phyloP scores from a whole-genome alignment of 2,329 filamentous ascomycete genomes.

The Rutstroemia sp. region DNA sequence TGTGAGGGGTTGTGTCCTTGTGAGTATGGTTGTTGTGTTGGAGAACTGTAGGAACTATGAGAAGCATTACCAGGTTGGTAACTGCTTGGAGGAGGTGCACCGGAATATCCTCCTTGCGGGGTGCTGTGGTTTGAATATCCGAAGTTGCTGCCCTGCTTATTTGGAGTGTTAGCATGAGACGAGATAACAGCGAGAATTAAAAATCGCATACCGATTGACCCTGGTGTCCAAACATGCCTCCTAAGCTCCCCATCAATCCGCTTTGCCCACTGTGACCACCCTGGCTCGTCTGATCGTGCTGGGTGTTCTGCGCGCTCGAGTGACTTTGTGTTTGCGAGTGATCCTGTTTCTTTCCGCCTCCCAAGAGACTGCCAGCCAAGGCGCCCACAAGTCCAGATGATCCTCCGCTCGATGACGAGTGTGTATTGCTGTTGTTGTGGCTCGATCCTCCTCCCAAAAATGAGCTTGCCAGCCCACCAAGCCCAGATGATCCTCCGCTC shows the following conservation, averaged over 20 bases:
- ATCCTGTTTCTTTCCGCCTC: conserved; percentile 36
- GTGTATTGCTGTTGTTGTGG: conserved; percentile 19
- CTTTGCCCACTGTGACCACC: conserved; percentile 15
- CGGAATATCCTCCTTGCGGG: conserved; percentile 46
- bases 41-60: conserved; percentile 16
- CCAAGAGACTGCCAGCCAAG: conserved; percentile 48
- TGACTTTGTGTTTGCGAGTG: conserved; percentile 32
- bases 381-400: conserved; percentile 31
- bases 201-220: conserved; percentile 16
- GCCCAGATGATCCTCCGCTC: conserved; percentile 26
- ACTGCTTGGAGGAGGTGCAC: conserved; percentile 53
- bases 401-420: conserved; percentile 19
- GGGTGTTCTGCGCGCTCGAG: conserved; percentile 28
- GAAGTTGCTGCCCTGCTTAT: conserved; percentile 43
- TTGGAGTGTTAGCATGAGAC: conserved; percentile 14
- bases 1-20: background rate
- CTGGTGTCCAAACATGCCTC: conserved; percentile 25
- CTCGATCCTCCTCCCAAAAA: background rate
- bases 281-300: conserved; percentile 12
- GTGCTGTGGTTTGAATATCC: conserved; percentile 51
- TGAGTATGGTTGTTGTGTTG: conserved; percentile 10
- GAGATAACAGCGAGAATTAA: background rate
- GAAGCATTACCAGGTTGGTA: conserved; percentile 40
- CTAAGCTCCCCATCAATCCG: conserved; percentile 25
- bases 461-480: conserved; percentile 13